These are phyloP conservation scores for Castanopsis chinensis DNA, from an alignment of 306 rosid genomes.

Conservation along the genomic window DNA sequence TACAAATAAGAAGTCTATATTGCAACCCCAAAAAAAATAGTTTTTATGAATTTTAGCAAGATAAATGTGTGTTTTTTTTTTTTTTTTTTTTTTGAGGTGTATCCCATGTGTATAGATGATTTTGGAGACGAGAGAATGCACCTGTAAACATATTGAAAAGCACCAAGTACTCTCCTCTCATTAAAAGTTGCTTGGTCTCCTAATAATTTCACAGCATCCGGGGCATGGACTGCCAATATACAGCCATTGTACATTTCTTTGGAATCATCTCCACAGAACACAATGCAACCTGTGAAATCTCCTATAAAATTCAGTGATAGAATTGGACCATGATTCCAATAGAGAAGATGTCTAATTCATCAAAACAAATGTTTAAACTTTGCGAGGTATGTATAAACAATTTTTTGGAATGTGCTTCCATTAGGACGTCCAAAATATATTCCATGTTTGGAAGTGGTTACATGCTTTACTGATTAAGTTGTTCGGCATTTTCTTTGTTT, in stretches of 20 bases:
- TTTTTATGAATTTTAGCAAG: background rate
- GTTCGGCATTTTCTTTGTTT: too few relatives aligned
- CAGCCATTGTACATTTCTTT: conserved; percentile 59
- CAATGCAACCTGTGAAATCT: conserved; percentile 54
- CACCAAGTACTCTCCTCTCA: conserved; percentile 84
- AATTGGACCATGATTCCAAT: background rate
- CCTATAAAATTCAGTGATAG: conserved; percentile 7
- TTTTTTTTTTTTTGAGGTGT: background rate
- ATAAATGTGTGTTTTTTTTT: background rate
- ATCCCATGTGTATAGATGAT: background rate
- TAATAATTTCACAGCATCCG: conserved; percentile 72
- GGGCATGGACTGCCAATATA: conserved; percentile 78
- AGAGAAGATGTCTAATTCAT: background rate
- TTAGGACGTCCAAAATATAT: too few relatives aligned
- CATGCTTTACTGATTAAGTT: too few relatives aligned
- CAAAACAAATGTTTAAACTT: background rate
- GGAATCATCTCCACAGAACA: conserved; percentile 53
- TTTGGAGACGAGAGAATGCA: conserved; percentile 23
- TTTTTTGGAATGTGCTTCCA: too few relatives aligned
- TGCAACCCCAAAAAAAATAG: too few relatives aligned
- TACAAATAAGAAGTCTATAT: too few relatives aligned
- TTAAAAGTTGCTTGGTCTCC: conserved; percentile 72
- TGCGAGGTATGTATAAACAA: too few relatives aligned
- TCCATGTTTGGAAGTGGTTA: too few relatives aligned
- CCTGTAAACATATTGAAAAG: conserved; percentile 90